Conservation (phyloP, 352 stramenopile species). For the Phytopythium oedochilum region DNA sequence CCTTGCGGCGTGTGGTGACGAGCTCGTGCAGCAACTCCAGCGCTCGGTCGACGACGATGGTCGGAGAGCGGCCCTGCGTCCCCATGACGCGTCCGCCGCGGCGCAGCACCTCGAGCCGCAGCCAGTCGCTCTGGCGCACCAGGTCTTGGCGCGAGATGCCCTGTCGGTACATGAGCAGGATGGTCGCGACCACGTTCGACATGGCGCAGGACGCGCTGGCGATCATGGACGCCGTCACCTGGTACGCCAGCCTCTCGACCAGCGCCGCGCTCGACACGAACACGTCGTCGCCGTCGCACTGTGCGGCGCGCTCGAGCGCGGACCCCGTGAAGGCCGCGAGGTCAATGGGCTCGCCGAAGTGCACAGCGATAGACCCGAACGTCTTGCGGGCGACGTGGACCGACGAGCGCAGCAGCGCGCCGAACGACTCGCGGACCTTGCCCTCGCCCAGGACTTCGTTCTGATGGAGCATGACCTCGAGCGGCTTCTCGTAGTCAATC, state of each 20-base stretch:
- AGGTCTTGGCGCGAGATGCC: slow-evolving; percentile 71
- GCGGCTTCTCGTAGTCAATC: slow-evolving; percentile 85
- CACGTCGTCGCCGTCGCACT: slow-evolving; percentile 11
- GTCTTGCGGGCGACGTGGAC: slow-evolving; percentile 68
- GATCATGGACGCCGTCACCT: slow-evolving; percentile 73
- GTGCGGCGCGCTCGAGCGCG: slow-evolving; percentile 15
- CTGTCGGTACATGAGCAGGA: slow-evolving; percentile 76
- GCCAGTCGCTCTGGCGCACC: slow-evolving; percentile 68
- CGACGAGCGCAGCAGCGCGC: slow-evolving; percentile 63
- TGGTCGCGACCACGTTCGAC: slow-evolving; percentile 66
- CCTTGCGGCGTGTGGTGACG: slow-evolving; percentile 63
- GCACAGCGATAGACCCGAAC: slow-evolving; percentile 78
- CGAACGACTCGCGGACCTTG: slow-evolving; percentile 77
- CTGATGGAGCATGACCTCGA: slow-evolving; percentile 78
- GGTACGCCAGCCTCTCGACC: slow-evolving; percentile 64
- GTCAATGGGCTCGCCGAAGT: slow-evolving; percentile 69
- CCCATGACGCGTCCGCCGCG: slow-evolving; percentile 68
- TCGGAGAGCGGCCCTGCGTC: slow-evolving; percentile 59
- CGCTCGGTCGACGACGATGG: slow-evolving; percentile 61
- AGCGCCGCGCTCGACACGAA: slow-evolving; percentile 33
- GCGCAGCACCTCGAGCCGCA: slow-evolving; percentile 62
- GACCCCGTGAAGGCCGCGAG: slow-evolving; percentile 44
- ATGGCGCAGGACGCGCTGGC: slow-evolving; percentile 60
- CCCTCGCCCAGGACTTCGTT: slow-evolving; percentile 77
- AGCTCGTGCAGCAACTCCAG: slow-evolving; percentile 67